Percentiles rank a stretch among this genome's conserved stretches.
Evolutionary conservation across 441 rosid genomes (phyloP).

Genomic region (Kokia cookei): DNA sequence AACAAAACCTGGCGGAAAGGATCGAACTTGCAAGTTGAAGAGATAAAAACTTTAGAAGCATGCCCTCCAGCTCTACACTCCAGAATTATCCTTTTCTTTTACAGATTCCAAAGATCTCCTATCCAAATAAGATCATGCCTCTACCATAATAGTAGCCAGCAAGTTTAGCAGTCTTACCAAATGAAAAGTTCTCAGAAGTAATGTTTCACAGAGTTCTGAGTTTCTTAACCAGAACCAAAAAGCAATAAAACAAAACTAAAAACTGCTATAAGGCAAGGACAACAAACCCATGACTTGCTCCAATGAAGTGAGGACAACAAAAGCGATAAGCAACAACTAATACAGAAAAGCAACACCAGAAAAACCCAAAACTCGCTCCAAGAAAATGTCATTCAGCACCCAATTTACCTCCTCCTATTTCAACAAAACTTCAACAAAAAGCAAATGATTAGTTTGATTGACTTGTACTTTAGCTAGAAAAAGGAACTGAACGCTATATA

Average conservation of each 20-base stretch:
- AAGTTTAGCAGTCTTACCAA: neutral
- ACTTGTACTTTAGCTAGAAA: neutral
- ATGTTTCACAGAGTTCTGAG: neutral
- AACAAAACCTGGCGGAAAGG: neutral
- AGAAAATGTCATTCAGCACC: neutral
- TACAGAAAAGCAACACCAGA: neutral
- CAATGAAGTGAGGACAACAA: neutral
- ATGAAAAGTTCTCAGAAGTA: neutral
- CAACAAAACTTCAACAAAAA: neutral
- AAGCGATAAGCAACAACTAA: neutral
- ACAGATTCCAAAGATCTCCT: neutral
- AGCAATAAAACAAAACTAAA: neutral
- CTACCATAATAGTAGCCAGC: neutral
- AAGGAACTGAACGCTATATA: neutral
- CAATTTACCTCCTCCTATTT: neutral
- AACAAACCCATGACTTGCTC: neutral
- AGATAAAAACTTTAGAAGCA: neutral
- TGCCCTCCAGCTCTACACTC: neutral
- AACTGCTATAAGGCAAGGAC: neutral
- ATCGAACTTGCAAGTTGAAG: neutral
- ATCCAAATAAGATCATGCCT: neutral
- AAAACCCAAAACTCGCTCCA: neutral
- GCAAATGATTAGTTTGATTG: neutral
- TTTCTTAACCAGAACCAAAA: neutral
- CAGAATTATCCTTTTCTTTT: neutral